A percentile compares a stretch with the other conserved stretches of the same genome.
Evolutionary conservation across 306 rosid species (phyloP).

Genomic region (Acacia melanoxylon): DNA sequence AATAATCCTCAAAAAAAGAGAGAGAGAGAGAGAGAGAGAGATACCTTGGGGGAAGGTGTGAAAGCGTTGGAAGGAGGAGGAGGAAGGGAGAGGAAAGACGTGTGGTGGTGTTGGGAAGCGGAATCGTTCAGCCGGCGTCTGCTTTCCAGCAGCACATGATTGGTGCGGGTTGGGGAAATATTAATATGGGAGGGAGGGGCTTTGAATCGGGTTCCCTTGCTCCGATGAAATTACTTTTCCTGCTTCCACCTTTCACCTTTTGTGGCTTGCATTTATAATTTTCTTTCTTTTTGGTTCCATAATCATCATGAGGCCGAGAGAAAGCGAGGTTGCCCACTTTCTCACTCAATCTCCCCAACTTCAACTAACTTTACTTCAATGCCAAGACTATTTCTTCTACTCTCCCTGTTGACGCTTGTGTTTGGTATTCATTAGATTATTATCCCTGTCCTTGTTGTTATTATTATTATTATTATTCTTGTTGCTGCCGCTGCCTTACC

Average conservation of each 20-base stretch:
- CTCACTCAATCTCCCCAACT: constrained; percentile 83
- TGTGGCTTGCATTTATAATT: constrained; percentile 46
- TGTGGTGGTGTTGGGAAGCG: constrained; percentile 17
- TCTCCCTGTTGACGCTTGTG: constrained; percentile 49
- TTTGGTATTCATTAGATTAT: constrained; percentile 43
- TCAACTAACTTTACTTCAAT: constrained; percentile 93
- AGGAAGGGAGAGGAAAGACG: constrained; percentile 27
- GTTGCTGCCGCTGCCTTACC: constrained; percentile 8
- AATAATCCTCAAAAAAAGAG: constrained; percentile 24
- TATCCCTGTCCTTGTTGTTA: constrained; percentile 4
- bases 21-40: background rate
- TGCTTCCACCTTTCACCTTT: constrained; percentile 71
- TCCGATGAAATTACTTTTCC: constrained; percentile 51
- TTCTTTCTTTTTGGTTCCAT: constrained; percentile 42
- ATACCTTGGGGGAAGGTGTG: constrained; percentile 27
- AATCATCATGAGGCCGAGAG: constrained; percentile 50
- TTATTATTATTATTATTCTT: constrained; percentile 8
- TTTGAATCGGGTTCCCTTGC: constrained; percentile 56
- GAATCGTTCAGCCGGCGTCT: constrained; percentile 40
- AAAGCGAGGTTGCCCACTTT: constrained; percentile 68
- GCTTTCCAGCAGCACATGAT: constrained; percentile 57
- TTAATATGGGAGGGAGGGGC: background rate
- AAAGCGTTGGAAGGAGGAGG: background rate
- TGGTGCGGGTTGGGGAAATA: constrained; percentile 12
- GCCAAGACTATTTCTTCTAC: constrained; percentile 61